Evolutionary conservation across 305 asterid species (phyloP).

Genomic region (Solanum chacoense): DNA sequence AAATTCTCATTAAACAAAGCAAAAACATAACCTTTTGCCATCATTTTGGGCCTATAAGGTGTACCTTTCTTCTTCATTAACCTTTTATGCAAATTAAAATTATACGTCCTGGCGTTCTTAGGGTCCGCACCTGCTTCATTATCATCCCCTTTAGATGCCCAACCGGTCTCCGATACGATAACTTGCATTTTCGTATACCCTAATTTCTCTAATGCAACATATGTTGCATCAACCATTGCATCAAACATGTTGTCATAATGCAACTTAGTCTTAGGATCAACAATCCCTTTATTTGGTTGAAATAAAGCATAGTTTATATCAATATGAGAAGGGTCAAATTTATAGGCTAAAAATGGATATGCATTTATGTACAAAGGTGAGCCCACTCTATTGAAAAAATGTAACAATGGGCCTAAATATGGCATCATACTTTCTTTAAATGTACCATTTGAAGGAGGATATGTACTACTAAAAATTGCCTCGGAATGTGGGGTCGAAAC

Average conservation of each 20-base stretch:
- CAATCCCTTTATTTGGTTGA: constrained; percentile 47
- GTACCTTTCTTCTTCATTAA: constrained; percentile 83
- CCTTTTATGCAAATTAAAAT: constrained; percentile 70
- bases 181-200: constrained; percentile 78
- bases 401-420: constrained; percentile 70
- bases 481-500: constrained; percentile 69
- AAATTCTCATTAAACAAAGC: constrained; percentile 79
- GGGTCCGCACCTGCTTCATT: constrained; percentile 68
- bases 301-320: constrained; percentile 85
- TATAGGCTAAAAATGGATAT: constrained; percentile 84
- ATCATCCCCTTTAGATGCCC: constrained; percentile 89
- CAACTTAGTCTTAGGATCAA: constrained; percentile 48
- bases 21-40: constrained; percentile 69
- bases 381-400: constrained; percentile 50
- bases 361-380: constrained; percentile 92
- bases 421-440: constrained; percentile 55
- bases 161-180: constrained; percentile 86
- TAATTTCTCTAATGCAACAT: constrained; percentile 70
- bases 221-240: constrained; percentile 91
- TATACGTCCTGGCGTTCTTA: constrained; percentile 63
- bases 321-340: constrained; percentile 38
- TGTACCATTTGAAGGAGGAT: constrained; percentile 76
- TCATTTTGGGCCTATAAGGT: constrained; percentile 59
- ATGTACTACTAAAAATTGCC: constrained; percentile 57
- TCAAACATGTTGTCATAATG: constrained; percentile 92